Base-by-base conservation (phyloP, 2,329 filamentous ascomycete genomes). In the Aspergillus awamori region DNA sequence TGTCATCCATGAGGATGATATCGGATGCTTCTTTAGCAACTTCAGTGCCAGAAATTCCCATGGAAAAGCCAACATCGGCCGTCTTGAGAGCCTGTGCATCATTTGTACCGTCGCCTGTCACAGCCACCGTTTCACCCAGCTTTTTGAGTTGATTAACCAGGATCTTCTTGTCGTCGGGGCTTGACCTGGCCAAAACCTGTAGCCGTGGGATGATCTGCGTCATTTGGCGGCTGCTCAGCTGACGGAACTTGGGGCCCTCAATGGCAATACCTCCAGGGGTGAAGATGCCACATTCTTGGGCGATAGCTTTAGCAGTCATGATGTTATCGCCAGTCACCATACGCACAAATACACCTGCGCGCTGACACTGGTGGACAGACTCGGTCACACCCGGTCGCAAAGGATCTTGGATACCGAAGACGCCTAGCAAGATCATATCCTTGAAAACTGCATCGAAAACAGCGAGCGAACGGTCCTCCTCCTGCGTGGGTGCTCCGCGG, bases 251-350 rank as follows among this genome's bases (percentile, higher is more conserved):
- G 1, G 91, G 90, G 0, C 90, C 91, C 75, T 93, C 91, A 83
- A 94, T 89, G 36, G 92, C 86, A 59, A 91, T 72, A 52, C 88
- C 89, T 68, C 87, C 84, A 3, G 82, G 77, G 43, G 87, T 86
- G 59, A 91, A 82, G 62, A 94, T 93, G 43, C 90, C 90, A 73
- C 90, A 93, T 69, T 93, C 90, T 66, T 83, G 84, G 20, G 91
- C 91, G 69, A 94, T 94, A 22, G 91, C 89, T 73, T 90, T 86
- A 1, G 91, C 91, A 7, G 91, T 94, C 61, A 91, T 79, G 67
- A 89, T 87, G 77, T 94, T 93, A 78, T 94, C 91, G 65, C 91
- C 91, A 4, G 91, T 94, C 2, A 94, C 91, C 91, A 94, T 94
- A 70, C 91, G 89, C 17, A 93, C 90, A 63, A 89, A 85, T 10